Conservation (phyloP, 805 yeast species). For the Saccharomycopsis sp. region DNA sequence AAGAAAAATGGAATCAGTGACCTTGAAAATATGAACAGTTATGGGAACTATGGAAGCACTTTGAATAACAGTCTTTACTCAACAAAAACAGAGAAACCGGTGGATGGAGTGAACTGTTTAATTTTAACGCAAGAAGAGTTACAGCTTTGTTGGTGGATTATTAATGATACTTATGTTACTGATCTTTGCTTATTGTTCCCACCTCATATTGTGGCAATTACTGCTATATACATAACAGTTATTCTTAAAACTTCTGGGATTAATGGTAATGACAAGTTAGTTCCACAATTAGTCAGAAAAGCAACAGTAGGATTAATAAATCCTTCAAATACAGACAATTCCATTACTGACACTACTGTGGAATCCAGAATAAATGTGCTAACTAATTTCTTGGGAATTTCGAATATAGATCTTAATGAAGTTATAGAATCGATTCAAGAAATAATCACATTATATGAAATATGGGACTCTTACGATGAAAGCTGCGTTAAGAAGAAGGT, state of each 20-base stretch:
- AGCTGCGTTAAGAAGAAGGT: conserved; percentile 43
- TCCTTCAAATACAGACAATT: not conserved
- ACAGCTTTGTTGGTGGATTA: conserved; percentile 82
- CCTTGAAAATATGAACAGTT: not conserved
- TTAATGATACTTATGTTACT: conserved; percentile 85
- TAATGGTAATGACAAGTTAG: no score
- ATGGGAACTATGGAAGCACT: conserved; percentile 24
- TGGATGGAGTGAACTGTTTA: conserved; percentile 21
- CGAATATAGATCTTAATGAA: conserved; percentile 71
- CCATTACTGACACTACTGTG: not conserved
- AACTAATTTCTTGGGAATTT: conserved; percentile 61
- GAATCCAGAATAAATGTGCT: conserved; percentile 43
- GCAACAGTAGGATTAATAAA: not conserved
- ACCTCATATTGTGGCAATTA: conserved; percentile 81
- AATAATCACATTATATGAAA: conserved; percentile 68
- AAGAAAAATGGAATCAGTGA: conserved; percentile 1
- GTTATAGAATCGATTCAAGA: conserved; percentile 82
- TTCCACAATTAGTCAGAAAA: not conserved
- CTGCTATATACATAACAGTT: conserved; percentile 74
- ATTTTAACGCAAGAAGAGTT: conserved; percentile 54
- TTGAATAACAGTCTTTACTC: conserved; percentile 3
- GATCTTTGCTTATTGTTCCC: conserved; percentile 79
- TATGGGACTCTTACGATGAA: conserved; percentile 85
- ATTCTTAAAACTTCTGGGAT: conserved; percentile 35
- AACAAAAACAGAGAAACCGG: conserved; percentile 23